Conservation (phyloP, 345 rosid species). For the Lepidium africanum region DNA sequence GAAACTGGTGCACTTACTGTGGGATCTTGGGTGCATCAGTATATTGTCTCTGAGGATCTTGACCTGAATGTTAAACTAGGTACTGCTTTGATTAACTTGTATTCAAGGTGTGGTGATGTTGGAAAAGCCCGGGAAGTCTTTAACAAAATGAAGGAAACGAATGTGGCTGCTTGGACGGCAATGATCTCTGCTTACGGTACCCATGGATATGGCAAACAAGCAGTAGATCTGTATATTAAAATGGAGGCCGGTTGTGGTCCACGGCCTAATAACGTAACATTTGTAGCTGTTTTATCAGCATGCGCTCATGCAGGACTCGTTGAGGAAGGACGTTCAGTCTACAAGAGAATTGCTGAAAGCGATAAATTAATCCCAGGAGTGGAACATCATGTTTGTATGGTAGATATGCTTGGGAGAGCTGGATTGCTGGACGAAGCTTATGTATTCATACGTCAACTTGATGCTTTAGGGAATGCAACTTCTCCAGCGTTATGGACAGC, state of each 20-base stretch:
- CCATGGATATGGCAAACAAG: conserved; percentile 64
- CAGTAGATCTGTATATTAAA: conserved; percentile 42
- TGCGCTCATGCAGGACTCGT: conserved; percentile 84
- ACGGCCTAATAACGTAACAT: conserved; percentile 58
- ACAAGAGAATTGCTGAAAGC: conserved; percentile 45
- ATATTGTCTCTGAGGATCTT: conserved; percentile 25
- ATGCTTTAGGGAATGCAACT: conserved; percentile 32
- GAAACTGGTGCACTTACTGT: conserved; percentile 51
- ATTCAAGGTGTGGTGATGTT: conserved; percentile 68
- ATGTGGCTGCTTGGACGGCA: conserved; percentile 81
- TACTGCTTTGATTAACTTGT: conserved; percentile 75
- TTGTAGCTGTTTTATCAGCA: conserved; percentile 70
- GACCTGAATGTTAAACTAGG: conserved; percentile 61
- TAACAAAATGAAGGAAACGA: conserved; percentile 51
- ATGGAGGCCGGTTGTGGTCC: conserved; percentile 36
- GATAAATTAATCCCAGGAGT: conserved; percentile 44
- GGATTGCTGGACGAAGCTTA: conserved; percentile 64
- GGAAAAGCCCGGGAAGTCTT: conserved; percentile 54
- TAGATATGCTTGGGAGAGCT: conserved; percentile 85
- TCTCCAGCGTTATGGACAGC: conserved; percentile 86
- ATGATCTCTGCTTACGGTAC: conserved; percentile 82
- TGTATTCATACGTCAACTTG: conserved; percentile 36
- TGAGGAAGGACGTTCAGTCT: conserved; percentile 41
- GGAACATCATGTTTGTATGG: conserved; percentile 79
- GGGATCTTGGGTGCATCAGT: conserved; percentile 66